A percentile compares a stretch with the other conserved stretches of the same genome.
Evolutionary conservation across 805 yeast species (phyloP).

Genomic region (Sugiyamaella chiloensis): DNA sequence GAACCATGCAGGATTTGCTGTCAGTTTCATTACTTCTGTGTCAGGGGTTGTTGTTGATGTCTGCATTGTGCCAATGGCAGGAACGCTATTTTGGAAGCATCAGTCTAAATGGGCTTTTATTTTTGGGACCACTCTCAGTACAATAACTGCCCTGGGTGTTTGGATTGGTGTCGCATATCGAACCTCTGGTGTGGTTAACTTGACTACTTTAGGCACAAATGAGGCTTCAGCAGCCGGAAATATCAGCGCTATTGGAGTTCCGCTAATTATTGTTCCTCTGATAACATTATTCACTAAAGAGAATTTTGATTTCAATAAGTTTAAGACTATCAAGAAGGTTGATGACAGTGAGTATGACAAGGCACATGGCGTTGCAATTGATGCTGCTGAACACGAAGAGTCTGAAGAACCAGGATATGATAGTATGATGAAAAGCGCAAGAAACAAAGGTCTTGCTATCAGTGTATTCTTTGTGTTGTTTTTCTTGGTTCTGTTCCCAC

Average conservation of each 20-base stretch:
- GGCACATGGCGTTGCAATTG: constrained; percentile 35
- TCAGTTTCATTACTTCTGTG: constrained; percentile 81
- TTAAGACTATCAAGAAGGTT: constrained; percentile 60
- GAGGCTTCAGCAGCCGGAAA: constrained; percentile 88
- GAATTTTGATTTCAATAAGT: constrained; percentile 65
- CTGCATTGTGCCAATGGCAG: constrained; percentile 73
- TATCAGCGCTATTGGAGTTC: constrained; percentile 63
- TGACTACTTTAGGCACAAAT: constrained; percentile 61
- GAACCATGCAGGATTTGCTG: constrained; percentile 72
- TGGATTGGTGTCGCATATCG: constrained; percentile 47
- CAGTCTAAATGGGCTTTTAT: constrained; percentile 68
- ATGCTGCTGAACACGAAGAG: constrained; percentile 24
- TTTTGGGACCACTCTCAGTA: constrained; percentile 72
- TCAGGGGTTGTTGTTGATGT: constrained; percentile 87
- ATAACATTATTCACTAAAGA: constrained; percentile 63
- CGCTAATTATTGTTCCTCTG: constrained; percentile 52
- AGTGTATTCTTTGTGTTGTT: constrained; percentile 60
- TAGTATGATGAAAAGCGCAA: constrained; percentile 36
- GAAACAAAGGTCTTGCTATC: constrained; percentile 46
- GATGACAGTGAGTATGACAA: constrained; percentile 59
- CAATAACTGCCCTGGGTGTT: constrained; percentile 65
- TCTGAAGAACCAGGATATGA: constrained; percentile 38
- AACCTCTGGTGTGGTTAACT: constrained; percentile 48
- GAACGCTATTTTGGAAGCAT: constrained; percentile 55
- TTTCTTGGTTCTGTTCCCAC: constrained; percentile 82